A percentile compares a stretch with the other conserved stretches of the same genome.
These are phyloP conservation scores for Globisporangium camurandrum DNA, from an alignment of 352 stramenopile genomes.

Conservation along the genomic window DNA sequence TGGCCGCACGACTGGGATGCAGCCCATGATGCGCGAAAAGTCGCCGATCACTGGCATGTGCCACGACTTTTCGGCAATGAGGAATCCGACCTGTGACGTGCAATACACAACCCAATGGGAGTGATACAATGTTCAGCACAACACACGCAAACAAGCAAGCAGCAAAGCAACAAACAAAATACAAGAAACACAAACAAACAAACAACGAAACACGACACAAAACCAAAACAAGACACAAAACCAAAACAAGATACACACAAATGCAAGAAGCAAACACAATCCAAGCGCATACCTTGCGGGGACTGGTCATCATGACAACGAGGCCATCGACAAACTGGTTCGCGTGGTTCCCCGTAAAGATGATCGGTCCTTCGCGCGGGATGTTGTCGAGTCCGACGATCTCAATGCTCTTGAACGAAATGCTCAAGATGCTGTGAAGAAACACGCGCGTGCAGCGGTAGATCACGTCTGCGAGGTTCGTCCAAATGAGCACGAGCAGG, in stretches of 20 bases:
- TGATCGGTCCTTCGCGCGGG: constrained; percentile 92
- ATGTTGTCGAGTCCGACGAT: constrained; percentile 96
- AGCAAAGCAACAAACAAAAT: too few species aligned
- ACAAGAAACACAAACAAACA: background rate
- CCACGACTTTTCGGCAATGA: constrained; percentile 97
- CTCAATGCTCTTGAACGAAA: constrained; percentile 97
- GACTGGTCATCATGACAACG: constrained; percentile 92
- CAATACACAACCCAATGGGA: background rate
- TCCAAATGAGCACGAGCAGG: constrained; percentile 61
- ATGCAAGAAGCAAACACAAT: background rate
- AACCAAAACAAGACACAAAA: background rate
- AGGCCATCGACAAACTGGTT: constrained; percentile 99
- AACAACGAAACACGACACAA: background rate
- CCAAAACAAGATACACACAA: background rate
- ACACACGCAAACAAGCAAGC: too few species aligned
- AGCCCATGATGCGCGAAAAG: constrained; percentile 92
- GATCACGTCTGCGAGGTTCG: constrained; percentile 74
- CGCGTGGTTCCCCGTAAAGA: constrained; percentile 97
- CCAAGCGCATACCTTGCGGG: constrained; percentile 69
- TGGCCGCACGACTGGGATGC: constrained; percentile 94
- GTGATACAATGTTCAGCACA: background rate
- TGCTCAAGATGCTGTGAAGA: constrained; percentile 96
- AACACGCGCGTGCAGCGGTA: constrained; percentile 88
- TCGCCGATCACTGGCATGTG: constrained; percentile 91
- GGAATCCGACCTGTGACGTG: constrained; percentile 76